Percentiles rank a stretch among this genome's conserved stretches.
Evolutionary conservation across 129 eudicot genomes (phyloP).

Genomic region (Arctium minus): DNA sequence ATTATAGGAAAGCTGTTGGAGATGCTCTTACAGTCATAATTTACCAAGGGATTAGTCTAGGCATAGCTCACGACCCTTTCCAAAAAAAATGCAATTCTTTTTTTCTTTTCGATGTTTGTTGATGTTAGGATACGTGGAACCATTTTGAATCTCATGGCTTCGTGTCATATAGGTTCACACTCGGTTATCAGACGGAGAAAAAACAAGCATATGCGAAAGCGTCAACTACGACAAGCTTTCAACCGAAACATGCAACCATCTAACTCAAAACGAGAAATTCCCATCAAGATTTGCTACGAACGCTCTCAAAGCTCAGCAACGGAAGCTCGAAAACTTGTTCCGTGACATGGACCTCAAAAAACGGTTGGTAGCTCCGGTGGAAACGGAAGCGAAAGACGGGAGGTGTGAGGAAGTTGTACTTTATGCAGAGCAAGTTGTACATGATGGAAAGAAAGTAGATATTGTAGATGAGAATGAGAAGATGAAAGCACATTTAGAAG

Average conservation of each 20-base stretch:
- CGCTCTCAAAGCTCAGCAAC: conserved; percentile 63
- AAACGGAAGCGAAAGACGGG: conserved; percentile 18
- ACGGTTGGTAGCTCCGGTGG: conserved; percentile 22
- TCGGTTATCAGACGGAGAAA: conserved; percentile 65
- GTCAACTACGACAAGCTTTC: conserved; percentile 71
- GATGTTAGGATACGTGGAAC: no score
- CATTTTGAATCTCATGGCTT: background rate
- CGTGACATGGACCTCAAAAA: conserved; percentile 34
- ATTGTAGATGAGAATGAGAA: conserved; percentile 60
- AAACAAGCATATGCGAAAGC: conserved; percentile 44
- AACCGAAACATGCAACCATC: conserved; percentile 48
- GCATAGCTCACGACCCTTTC: no score
- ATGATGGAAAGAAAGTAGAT: conserved; percentile 37
- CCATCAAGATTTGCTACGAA: conserved; percentile 47
- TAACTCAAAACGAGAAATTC: conserved; percentile 55
- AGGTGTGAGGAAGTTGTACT: conserved; percentile 38
- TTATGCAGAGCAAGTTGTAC: conserved; percentile 47
- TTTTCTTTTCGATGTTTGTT: background rate
- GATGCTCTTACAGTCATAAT: no score
- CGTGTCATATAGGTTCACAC: conserved; percentile 41
- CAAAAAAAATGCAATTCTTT: background rate
- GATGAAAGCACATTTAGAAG: conserved; percentile 68
- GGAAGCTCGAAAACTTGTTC: conserved; percentile 70
- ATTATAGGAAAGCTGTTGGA: no score
- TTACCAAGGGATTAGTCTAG: no score